These are phyloP conservation scores for Moniliella sp. DNA, from an alignment of 1,284 basidiomycete genomes.

Conservation along the genomic window DNA sequence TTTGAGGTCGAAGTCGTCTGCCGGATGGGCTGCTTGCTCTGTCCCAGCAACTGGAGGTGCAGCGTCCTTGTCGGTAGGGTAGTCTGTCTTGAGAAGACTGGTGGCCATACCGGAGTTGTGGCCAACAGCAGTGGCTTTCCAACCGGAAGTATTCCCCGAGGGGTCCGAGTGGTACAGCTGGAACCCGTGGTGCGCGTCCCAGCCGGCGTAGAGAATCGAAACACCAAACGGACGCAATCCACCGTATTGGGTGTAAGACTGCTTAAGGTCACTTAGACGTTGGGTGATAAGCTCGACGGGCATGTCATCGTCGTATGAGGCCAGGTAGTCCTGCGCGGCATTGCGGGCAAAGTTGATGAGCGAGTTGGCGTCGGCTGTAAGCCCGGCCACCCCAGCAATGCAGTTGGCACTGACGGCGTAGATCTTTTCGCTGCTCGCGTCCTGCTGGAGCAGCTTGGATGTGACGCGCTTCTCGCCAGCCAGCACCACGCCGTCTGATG, in stretches of 20 bases:
- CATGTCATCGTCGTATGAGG: slow-evolving; percentile 85
- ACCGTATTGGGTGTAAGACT: slow-evolving; percentile 92
- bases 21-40: too few relatives aligned
- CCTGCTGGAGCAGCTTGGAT: slow-evolving; percentile 83
- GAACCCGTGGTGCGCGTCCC: slow-evolving; percentile 84
- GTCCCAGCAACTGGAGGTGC: too few relatives aligned
- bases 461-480: slow-evolving; percentile 98
- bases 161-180: slow-evolving; percentile 96
- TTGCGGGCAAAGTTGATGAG: slow-evolving; percentile 82
- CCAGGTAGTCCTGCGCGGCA: slow-evolving; percentile 64
- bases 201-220: slow-evolving; percentile 81
- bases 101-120: slow-evolving; percentile 87
- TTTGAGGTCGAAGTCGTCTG: slow-evolving; percentile 53
- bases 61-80: too few relatives aligned
- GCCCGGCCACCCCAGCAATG: slow-evolving; percentile 76
- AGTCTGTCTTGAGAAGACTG: slow-evolving; percentile 86
- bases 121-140: slow-evolving; percentile 95
- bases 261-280: slow-evolving; percentile 83
- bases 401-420: slow-evolving; percentile 84
- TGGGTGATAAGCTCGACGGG: slow-evolving; percentile 89
- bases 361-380: slow-evolving; percentile 91
- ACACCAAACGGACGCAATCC: slow-evolving; percentile 94
- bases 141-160: slow-evolving; percentile 91
- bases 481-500: slow-evolving; percentile 71
- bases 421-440: slow-evolving; percentile 80